Evolutionary conservation across 805 yeast genomes (phyloP).

Genomic region (Metschnikowia peoriensis): DNA sequence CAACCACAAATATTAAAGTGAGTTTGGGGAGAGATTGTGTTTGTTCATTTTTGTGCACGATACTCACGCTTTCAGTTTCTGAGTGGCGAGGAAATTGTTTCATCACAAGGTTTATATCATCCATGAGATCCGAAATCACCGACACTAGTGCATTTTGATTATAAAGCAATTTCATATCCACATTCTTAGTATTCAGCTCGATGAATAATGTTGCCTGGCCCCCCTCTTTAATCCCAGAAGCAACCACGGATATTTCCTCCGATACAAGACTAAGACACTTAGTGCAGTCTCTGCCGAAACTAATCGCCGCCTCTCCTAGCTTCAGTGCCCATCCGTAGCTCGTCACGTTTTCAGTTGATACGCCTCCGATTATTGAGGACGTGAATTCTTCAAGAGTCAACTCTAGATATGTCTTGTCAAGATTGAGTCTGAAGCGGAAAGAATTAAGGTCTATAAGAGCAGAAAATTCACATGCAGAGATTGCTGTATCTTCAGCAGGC

Average conservation of each 20-base stretch:
- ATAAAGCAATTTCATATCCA: constrained; percentile 10
- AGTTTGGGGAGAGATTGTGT: constrained; percentile 2
- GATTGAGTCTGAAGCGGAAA: constrained; percentile 3
- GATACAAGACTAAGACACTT: background rate
- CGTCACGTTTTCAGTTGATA: background rate
- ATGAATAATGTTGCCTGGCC: background rate
- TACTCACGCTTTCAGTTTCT: background rate
- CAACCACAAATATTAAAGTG: constrained; percentile 3
- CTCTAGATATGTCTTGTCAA: constrained; percentile 9
- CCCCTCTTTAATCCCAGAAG: constrained; percentile 1
- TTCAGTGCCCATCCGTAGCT: constrained; percentile 7
- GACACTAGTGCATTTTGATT: constrained; percentile 1
- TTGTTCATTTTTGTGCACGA: background rate
- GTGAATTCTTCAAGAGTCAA: background rate
- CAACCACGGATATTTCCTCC: constrained; percentile 1
- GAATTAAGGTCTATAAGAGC: constrained; percentile 9
- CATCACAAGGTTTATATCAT: background rate
- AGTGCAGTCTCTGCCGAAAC: background rate
- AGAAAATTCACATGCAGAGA: background rate
- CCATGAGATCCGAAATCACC: background rate
- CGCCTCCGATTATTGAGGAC: background rate
- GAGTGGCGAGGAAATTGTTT: background rate
- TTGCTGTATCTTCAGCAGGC: background rate
- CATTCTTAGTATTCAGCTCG: constrained; percentile 1
- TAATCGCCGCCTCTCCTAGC: constrained; percentile 1